These are phyloP conservation scores for Sporisorium scitamineum DNA, from an alignment of 1,284 basidiomycete genomes.

Conservation along the genomic window DNA sequence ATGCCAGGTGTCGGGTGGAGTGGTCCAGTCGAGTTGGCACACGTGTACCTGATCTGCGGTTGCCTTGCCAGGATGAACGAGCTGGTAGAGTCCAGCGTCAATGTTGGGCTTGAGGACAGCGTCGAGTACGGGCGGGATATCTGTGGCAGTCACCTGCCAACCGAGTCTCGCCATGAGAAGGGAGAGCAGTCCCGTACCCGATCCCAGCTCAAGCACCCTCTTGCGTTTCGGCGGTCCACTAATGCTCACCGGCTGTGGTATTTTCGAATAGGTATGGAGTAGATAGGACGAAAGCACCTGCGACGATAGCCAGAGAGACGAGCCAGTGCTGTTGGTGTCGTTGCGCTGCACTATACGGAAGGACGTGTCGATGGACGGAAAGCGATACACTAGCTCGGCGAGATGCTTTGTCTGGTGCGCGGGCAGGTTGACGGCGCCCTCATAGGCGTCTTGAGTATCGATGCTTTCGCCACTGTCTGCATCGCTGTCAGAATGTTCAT, in stretches of 20 bases:
- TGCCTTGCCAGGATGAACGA: slow-evolving; percentile 1
- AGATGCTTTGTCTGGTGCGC: slow-evolving; percentile 53
- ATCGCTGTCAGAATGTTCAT: slow-evolving; percentile 6
- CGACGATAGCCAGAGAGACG: slow-evolving; percentile 53
- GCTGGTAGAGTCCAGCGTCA: slow-evolving; percentile 70
- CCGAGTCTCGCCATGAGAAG: slow-evolving; percentile 79
- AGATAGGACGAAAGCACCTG: slow-evolving; percentile 49
- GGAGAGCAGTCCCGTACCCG: slow-evolving; percentile 56
- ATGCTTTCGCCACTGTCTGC: neutral
- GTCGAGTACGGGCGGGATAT: slow-evolving; percentile 78
- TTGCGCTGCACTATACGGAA: slow-evolving; percentile 38
- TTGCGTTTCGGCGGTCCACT: neutral
- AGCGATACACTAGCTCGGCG: slow-evolving; percentile 32
- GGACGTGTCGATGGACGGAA: slow-evolving; percentile 29
- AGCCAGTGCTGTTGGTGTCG: slow-evolving; percentile 50
- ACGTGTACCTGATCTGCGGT: slow-evolving; percentile 71
- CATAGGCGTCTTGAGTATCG: neutral
- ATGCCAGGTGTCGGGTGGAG: slow-evolving; percentile 15
- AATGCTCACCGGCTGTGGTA: neutral
- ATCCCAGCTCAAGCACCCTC: slow-evolving; percentile 44
- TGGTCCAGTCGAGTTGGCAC: slow-evolving; percentile 75
- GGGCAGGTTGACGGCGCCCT: slow-evolving; percentile 40
- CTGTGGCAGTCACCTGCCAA: slow-evolving; percentile 83
- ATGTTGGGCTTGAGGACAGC: slow-evolving; percentile 79
- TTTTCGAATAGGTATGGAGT: slow-evolving; percentile 23